These are phyloP conservation scores for Spathaspora boniae DNA, from an alignment of 805 yeast genomes.

Conservation along the genomic window DNA sequence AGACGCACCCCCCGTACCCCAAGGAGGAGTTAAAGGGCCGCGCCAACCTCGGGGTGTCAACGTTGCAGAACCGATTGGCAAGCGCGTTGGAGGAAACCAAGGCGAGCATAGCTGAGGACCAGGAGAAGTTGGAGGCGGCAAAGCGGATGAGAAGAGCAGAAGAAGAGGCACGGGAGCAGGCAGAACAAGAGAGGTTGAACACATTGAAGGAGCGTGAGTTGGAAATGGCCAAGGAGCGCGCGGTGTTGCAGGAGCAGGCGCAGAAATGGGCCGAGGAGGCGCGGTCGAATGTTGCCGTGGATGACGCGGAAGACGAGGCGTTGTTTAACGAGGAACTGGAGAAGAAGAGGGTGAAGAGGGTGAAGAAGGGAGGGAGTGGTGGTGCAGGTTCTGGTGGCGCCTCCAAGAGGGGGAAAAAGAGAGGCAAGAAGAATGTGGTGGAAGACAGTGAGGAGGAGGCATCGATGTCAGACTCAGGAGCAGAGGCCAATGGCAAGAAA, in stretches of 20 bases:
- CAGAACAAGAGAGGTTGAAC: constrained; percentile 39
- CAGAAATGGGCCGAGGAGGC: constrained; percentile 46
- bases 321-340: constrained; percentile 44
- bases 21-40: constrained; percentile 77
- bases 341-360: constrained; percentile 28
- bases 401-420: constrained; percentile 18
- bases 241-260: constrained; percentile 49
- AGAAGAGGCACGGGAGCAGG: constrained; percentile 30
- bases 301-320: constrained; percentile 34
- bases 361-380: constrained; percentile 24
- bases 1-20: constrained; percentile 69
- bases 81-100: constrained; percentile 69
- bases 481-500: constrained; percentile 12
- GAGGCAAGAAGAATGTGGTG: constrained; percentile 28
- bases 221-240: constrained; percentile 43
- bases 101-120: constrained; percentile 56
- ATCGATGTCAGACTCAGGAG: constrained; percentile 18
- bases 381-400: constrained; percentile 24
- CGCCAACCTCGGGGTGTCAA: constrained; percentile 78
- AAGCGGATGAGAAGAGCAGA: constrained; percentile 61
- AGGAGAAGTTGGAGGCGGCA: constrained; percentile 69
- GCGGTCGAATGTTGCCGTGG: constrained; percentile 31
- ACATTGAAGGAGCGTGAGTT: constrained; percentile 46
- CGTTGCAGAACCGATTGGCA: constrained; percentile 68
- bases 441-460: constrained; percentile 34